Evolutionary conservation across 2,329 filamentous ascomycete genomes (phyloP).

Genomic region (Alternaria ventricosa): DNA sequence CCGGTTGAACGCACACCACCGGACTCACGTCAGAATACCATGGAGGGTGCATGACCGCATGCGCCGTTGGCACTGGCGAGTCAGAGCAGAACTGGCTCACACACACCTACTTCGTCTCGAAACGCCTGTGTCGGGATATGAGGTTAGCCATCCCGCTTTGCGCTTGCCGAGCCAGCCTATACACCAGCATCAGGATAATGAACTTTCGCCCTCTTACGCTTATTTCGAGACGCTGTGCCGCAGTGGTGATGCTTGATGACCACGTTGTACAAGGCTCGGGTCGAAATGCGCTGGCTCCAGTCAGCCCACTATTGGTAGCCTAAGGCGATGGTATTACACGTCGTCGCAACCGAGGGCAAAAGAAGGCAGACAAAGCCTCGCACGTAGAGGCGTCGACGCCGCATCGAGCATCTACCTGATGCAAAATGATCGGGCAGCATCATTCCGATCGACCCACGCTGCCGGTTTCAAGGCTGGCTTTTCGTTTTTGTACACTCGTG

Average conservation of each 20-base stretch:
- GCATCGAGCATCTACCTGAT: conserved; percentile 14
- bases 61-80: conserved; percentile 5
- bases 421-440: conserved; percentile 30
- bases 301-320: conserved; percentile 27
- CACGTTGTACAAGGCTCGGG: conserved; percentile 29
- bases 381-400: conserved; percentile 12
- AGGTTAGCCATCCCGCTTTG: conserved; percentile 15
- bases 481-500: conserved; percentile 3
- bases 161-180: conserved; percentile 15
- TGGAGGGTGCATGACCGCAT: conserved; percentile 2
- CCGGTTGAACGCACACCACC: conserved; percentile 1
- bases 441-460: conserved; percentile 16
- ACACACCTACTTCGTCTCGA: not conserved
- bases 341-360: conserved; percentile 6
- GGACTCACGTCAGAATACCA: not conserved
- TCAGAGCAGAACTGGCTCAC: conserved; percentile 6
- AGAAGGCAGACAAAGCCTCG: conserved; percentile 2
- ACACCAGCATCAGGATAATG: conserved; percentile 9
- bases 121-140: conserved; percentile 4
- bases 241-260: conserved; percentile 6
- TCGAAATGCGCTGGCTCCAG: conserved; percentile 42
- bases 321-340: conserved; percentile 20
- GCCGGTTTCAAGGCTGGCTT: conserved; percentile 7
- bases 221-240: conserved; percentile 12
- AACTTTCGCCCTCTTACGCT: conserved; percentile 14